These are phyloP conservation scores for Agapanthus africanus DNA, from an alignment of 106 monocot species.

Conservation along the genomic window DNA sequence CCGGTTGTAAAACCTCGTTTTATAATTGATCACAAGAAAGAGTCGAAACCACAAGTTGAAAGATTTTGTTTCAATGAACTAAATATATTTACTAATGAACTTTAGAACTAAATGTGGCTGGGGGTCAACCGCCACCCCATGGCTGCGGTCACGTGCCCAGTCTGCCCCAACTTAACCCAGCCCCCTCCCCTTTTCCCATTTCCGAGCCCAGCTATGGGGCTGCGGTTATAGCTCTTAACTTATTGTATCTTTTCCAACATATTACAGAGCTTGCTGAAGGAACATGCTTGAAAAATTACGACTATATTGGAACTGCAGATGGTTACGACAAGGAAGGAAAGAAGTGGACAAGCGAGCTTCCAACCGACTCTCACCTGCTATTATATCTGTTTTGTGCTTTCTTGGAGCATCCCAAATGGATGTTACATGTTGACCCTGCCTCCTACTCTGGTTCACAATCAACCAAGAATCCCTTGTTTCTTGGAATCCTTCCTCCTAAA, in stretches of 20 bases:
- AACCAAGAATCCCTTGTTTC: conserved; percentile 86
- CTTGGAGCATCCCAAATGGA: conserved; percentile 96
- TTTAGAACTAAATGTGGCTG: too few species aligned
- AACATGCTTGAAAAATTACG: conserved; percentile 85
- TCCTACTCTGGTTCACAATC: conserved; percentile 77
- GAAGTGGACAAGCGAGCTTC: conserved; percentile 67
- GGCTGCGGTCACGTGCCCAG: too few species aligned
- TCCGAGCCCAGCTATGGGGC: too few species aligned
- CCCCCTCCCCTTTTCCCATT: too few species aligned
- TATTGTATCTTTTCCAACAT: background rate
- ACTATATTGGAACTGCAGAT: conserved; percentile 56
- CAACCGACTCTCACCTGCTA: conserved; percentile 77
- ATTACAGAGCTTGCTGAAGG: conserved; percentile 87
- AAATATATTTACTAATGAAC: background rate
- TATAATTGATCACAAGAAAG: too few species aligned
- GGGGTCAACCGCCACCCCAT: too few species aligned
- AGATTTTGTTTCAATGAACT: background rate
- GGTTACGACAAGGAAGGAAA: conserved; percentile 42
- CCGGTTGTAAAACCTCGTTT: too few species aligned
- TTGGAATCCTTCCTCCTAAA: conserved; percentile 92
- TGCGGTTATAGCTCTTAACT: too few species aligned
- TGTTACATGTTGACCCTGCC: conserved; percentile 85
- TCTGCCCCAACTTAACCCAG: too few species aligned
- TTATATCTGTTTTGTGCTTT: conserved; percentile 83
- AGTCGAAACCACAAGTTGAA: too few species aligned